Evolutionary conservation across 495 filamentous ascomycete genomes (phyloP).

Genomic region (Annulohypoxylon maeteangense): DNA sequence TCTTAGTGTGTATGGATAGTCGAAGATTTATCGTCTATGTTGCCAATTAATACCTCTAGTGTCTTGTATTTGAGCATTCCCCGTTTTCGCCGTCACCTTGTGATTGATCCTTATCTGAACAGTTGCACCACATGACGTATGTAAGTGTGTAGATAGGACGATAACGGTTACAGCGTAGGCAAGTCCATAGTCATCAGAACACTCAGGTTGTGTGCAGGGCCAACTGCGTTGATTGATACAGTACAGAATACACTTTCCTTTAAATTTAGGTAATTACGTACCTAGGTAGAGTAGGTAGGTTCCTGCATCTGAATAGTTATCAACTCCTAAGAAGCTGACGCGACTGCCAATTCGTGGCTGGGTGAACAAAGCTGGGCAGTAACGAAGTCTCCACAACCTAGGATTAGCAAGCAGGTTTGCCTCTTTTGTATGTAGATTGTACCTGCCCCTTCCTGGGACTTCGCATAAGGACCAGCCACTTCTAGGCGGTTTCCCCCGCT

Average conservation of each 20-base stretch:
- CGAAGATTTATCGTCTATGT: slow-evolving; percentile 8
- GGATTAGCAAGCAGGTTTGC: slow-evolving; percentile 34
- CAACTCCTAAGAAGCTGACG: background rate
- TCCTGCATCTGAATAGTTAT: background rate
- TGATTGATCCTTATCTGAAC: slow-evolving; percentile 24
- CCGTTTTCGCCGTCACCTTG: slow-evolving; percentile 10
- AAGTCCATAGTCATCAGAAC: background rate
- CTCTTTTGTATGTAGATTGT: slow-evolving; percentile 24
- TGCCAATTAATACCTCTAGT: slow-evolving; percentile 1
- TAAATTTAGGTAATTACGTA: background rate
- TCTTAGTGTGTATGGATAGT: slow-evolving; percentile 1
- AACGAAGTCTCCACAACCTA: slow-evolving; percentile 10
- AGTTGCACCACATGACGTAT: slow-evolving; percentile 36
- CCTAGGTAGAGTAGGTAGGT: too few relatives aligned
- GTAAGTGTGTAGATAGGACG: slow-evolving; percentile 1
- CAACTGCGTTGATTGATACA: too few relatives aligned
- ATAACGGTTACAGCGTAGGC: background rate
- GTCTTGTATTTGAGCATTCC: slow-evolving; percentile 2
- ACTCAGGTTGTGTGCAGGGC: background rate
- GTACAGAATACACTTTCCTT: background rate
- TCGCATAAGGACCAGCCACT: slow-evolving; percentile 29
- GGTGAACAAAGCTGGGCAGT: slow-evolving; percentile 1
- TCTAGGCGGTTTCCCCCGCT: slow-evolving; percentile 38
- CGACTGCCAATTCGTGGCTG: slow-evolving; percentile 23
- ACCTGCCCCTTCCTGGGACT: slow-evolving; percentile 18